Percentiles rank a stretch among this genome's conserved stretches.
These are phyloP conservation scores for Periconia digitata DNA, from an alignment of 2,329 filamentous ascomycete genomes.

Conservation along the genomic window DNA sequence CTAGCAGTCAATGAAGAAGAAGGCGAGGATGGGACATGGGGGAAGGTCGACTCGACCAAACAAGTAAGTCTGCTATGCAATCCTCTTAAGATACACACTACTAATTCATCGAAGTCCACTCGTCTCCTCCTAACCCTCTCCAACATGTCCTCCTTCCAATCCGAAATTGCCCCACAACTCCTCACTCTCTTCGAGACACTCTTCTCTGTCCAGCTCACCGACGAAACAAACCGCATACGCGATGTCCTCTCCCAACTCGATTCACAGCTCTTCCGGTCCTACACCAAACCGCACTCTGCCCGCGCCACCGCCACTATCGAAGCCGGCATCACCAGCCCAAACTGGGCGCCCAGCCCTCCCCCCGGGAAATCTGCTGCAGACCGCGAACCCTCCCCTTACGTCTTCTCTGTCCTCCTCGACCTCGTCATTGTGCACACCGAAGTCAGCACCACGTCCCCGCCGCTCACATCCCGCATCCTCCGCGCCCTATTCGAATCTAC, in stretches of 20 bases:
- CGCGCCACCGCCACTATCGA: slow-evolving; percentile 69
- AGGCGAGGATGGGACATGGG: slow-evolving; percentile 27
- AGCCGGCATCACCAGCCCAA: slow-evolving; percentile 67
- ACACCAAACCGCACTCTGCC: slow-evolving; percentile 66
- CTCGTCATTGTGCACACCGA: slow-evolving; percentile 92
- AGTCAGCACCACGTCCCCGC: slow-evolving; percentile 57
- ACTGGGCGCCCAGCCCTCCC: slow-evolving; percentile 66
- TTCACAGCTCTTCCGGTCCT: slow-evolving; percentile 85
- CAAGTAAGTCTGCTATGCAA: slow-evolving; percentile 26
- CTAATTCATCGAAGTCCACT: slow-evolving; percentile 63
- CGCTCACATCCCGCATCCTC: slow-evolving; percentile 78
- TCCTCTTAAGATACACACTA: not conserved
- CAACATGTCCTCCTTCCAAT: slow-evolving; percentile 82
- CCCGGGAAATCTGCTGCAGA: slow-evolving; percentile 51
- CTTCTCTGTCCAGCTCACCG: slow-evolving; percentile 91
- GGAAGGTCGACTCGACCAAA: slow-evolving; percentile 38
- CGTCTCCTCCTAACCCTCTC: slow-evolving; percentile 92
- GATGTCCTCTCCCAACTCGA: slow-evolving; percentile 92
- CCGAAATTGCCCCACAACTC: slow-evolving; percentile 81
- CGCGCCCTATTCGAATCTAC: slow-evolving; percentile 84
- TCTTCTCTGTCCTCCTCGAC: slow-evolving; percentile 81
- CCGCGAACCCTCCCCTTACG: slow-evolving; percentile 78
- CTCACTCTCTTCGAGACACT: slow-evolving; percentile 90
- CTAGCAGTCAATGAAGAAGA: slow-evolving; percentile 42
- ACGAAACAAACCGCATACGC: slow-evolving; percentile 88